Conservation (phyloP, 192 early-diverging fungal genomes). For the Endogone sp. region DNA sequence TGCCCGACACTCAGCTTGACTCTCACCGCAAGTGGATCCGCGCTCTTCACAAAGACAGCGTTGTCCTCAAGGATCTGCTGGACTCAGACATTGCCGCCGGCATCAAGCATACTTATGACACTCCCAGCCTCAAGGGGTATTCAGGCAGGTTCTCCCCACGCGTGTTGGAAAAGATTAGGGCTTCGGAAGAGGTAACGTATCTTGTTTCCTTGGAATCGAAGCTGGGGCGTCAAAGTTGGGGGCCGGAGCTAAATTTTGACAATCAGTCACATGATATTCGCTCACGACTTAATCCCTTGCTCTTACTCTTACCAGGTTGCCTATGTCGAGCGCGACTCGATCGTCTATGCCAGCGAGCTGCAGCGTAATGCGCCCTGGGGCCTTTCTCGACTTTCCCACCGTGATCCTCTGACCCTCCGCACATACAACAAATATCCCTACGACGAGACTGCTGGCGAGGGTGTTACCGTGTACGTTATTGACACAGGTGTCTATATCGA, state of each 20-base stretch:
- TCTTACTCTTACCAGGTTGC: too few species aligned
- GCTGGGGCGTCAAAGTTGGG: too few species aligned
- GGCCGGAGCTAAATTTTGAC: too few species aligned
- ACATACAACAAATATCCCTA: slow-evolving; percentile 79
- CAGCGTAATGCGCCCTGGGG: slow-evolving; percentile 90
- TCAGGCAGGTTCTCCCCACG: slow-evolving; percentile 57
- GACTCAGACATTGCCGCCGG: slow-evolving; percentile 25
- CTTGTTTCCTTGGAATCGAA: too few species aligned
- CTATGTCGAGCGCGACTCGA: slow-evolving; percentile 85
- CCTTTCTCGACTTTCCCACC: slow-evolving; percentile 82
- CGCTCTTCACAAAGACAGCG: slow-evolving; percentile 3
- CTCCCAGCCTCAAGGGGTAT: slow-evolving; percentile 65
- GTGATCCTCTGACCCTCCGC: slow-evolving; percentile 55
- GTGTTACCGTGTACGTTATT: slow-evolving; percentile 59
- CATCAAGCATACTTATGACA: slow-evolving; percentile 64
- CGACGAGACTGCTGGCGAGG: slow-evolving; percentile 66
- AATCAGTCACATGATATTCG: too few species aligned
- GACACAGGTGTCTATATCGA: slow-evolving; percentile 54
- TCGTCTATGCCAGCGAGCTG: slow-evolving; percentile 73
- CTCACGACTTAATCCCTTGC: too few species aligned
- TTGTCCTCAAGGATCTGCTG: not conserved
- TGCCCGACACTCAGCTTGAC: slow-evolving; percentile 9
- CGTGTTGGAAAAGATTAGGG: slow-evolving; percentile 60
- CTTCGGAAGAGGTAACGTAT: slow-evolving; percentile 53
- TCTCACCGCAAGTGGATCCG: slow-evolving; percentile 27